Conservation (phyloP, 768 basidiomycete species). For the Exidia glandulosa region DNA sequence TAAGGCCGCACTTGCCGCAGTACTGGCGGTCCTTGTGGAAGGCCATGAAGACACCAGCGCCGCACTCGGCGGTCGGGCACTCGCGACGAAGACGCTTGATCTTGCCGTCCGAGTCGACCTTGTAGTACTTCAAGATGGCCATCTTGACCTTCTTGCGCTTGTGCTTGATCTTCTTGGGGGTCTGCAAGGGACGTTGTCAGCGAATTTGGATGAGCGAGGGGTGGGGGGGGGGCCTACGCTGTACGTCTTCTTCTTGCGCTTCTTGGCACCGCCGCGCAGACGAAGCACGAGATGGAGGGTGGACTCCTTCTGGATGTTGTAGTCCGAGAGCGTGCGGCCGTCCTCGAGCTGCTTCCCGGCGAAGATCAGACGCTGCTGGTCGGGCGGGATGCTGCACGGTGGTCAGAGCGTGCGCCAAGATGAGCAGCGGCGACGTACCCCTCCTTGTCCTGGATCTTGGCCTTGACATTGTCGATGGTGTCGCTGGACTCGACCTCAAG, state of each 20-base stretch:
- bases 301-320: conserved; percentile 99
- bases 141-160: conserved; percentile 99
- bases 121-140: conserved; percentile 99
- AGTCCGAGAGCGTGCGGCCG: conserved; percentile 89
- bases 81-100: conserved; percentile 98
- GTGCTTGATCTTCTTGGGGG: conserved; percentile 99
- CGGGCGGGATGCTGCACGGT: conserved; percentile 62
- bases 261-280: conserved; percentile 98
- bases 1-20: conserved; percentile 90
- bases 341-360: conserved; percentile 99
- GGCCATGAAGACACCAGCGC: conserved; percentile 67
- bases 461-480: conserved; percentile 97
- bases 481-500: conserved; percentile 96
- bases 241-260: conserved; percentile 99
- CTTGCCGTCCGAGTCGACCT: conserved; percentile 98
- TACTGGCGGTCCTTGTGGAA: conserved; percentile 98
- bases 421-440: conserved; percentile 41
- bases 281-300: conserved; percentile 96
- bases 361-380: conserved; percentile 97
- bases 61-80: conserved; percentile 53
- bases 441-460: conserved; percentile 96
- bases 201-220: not conserved
- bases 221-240: conserved; percentile 44
- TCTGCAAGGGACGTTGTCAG: conserved; percentile 32
- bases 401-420: not conserved